Evolutionary conservation across 139 green algal species (phyloP).

Genomic region (Closterium sp.): DNA sequence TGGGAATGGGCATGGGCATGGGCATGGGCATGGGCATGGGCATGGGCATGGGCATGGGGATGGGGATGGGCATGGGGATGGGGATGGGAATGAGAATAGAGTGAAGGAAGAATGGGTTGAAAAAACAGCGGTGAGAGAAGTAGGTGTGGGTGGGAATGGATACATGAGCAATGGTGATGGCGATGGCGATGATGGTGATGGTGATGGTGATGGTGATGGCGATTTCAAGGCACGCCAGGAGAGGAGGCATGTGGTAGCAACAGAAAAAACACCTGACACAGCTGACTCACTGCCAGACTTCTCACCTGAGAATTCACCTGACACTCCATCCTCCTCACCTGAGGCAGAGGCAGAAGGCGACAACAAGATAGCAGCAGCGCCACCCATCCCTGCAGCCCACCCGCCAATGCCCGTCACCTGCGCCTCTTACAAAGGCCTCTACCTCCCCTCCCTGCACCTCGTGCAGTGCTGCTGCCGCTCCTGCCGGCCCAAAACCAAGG

Average conservation of each 20-base stretch:
- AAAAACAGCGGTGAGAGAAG: neutral
- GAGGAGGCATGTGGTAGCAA: neutral
- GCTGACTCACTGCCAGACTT: neutral
- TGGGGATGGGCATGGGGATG: too few species aligned
- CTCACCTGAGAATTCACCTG: neutral
- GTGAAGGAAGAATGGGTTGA: neutral
- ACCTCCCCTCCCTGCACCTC: neutral
- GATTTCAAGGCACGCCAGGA: too few species aligned
- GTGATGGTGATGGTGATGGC: too few species aligned
- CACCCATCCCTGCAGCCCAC: neutral
- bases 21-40: neutral
- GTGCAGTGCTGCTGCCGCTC: neutral
- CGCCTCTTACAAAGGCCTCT: neutral
- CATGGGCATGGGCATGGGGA: too few species aligned
- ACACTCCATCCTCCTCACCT: neutral
- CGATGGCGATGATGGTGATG: too few species aligned
- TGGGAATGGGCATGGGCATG: neutral
- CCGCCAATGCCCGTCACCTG: neutral
- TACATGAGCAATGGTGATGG: neutral
- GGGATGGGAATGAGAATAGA: neutral
- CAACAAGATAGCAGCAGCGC: neutral
- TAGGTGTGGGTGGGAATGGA: neutral
- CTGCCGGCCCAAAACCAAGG: neutral
- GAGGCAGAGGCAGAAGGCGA: neutral
- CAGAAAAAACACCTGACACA: neutral